Evolutionary conservation across 257 asterid genomes (phyloP), one percentile per base, ranked within the genome.

Genomic region (Mitragyna speciosa): DNA sequence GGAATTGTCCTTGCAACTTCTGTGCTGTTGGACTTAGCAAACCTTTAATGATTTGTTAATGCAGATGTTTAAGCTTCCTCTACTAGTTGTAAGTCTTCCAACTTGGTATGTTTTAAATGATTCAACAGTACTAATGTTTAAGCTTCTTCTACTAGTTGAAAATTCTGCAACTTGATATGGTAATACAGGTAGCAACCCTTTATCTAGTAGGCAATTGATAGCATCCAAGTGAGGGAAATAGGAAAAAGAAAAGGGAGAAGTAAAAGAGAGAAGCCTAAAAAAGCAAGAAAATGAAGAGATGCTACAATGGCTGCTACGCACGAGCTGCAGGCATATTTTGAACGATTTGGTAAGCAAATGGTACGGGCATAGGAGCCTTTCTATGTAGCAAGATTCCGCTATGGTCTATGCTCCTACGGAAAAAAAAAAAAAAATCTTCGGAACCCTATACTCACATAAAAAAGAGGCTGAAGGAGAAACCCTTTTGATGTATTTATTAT

Each of bases 301-400:
- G 79, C 79, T n/a, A n/a, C 71, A 59, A 12, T 16, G 51, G 33
- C 31, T 19, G 66, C 65, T 65, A 2, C 33, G 64, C 47, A 66
- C 67, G 48, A 65, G 74, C 52, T 65, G 47, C 14, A 48, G 39
- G 36, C 33, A 26, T 77, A 39, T 22, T 26, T 31, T 12, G n/a
- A 26, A 79, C 15, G 39, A 49, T 43, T 67, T 43, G 63, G 45
- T 9, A 12, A 26, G 78, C 63, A 16, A 8, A 52, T 52, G 59
- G 51, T 47, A n/a, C 12, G 26, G n/a, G 41, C 16, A 45, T 59
- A 80, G 75, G 58, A 73, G 83, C 30, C 75, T 45, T 73, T 73
- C 54, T 70, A 41, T 9, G 16, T n/a, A 47, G 54, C 49, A 76
- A 64, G 79, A 76, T 76, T 76, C 64, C 64, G 5, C 26, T 47